These are phyloP conservation scores for Colletotrichum noveboracense DNA, from an alignment of 2,329 filamentous ascomycete genomes.

Conservation along the genomic window DNA sequence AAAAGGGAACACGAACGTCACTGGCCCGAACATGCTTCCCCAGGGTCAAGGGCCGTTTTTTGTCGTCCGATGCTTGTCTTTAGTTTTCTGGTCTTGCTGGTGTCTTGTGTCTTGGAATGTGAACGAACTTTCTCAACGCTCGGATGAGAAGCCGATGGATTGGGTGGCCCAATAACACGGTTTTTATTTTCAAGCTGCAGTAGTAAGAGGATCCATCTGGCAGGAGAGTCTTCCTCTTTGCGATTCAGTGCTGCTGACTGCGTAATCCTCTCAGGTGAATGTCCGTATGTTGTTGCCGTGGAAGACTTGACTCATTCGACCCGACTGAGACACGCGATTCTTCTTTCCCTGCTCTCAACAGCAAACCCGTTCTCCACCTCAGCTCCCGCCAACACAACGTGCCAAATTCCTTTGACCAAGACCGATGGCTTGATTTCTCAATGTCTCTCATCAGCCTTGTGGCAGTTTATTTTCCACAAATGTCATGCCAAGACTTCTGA, in stretches of 20 bases:
- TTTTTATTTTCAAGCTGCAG: background rate
- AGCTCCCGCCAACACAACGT: background rate
- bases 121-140: background rate
- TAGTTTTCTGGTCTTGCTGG: background rate
- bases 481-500: constrained; percentile 9
- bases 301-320: background rate
- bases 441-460: background rate
- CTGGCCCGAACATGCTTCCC: background rate
- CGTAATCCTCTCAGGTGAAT: background rate
- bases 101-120: background rate
- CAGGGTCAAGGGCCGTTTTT: background rate
- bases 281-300: background rate
- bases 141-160: background rate
- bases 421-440: background rate
- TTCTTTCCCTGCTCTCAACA: background rate
- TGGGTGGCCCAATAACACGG: background rate
- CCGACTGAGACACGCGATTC: background rate
- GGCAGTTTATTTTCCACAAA: background rate
- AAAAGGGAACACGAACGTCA: background rate
- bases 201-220: background rate
- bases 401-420: background rate
- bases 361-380: too few relatives aligned
- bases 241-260: background rate
- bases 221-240: background rate
- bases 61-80: background rate